Percentiles rank a stretch among this genome's conserved stretches.
phyloP scores from a whole-genome alignment of 2,329 filamentous ascomycete genomes.

The Mariannaea elegans region DNA sequence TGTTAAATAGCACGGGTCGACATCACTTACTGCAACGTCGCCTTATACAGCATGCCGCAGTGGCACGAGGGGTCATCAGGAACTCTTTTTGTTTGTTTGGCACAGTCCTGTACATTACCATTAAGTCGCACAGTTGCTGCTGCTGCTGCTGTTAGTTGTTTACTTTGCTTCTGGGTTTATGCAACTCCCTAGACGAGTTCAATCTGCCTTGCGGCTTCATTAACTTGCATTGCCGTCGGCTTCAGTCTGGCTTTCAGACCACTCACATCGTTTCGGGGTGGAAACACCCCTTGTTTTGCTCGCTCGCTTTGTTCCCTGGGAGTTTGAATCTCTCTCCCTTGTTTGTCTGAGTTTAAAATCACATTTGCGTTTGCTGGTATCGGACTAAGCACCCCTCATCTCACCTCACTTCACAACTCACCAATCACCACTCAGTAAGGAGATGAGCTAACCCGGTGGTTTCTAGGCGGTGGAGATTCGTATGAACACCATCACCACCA shows the following conservation, averaged over 20 bases:
- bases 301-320: conserved; percentile 28
- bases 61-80: conserved; percentile 50
- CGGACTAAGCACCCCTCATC: conserved; percentile 3
- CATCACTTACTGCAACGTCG: conserved; percentile 37
- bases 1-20: conserved; percentile 42
- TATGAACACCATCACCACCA: conserved; percentile 75
- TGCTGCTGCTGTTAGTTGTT: conserved; percentile 46
- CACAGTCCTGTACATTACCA: conserved; percentile 66
- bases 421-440: conserved; percentile 22
- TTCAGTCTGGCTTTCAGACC: conserved; percentile 31
- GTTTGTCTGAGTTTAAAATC: conserved; percentile 19
- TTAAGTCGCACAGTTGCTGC: conserved; percentile 58
- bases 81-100: conserved; percentile 42
- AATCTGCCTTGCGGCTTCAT: conserved; percentile 46
- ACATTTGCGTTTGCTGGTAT: conserved; percentile 20
- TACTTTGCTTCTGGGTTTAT: conserved; percentile 45
- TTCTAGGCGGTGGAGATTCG: conserved; percentile 66
- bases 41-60: conserved; percentile 43
- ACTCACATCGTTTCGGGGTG: conserved; percentile 4
- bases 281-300: conserved; percentile 18
- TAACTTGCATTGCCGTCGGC: conserved; percentile 43
- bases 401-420: conserved; percentile 16
- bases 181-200: conserved; percentile 49
- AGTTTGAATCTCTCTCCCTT: not conserved
- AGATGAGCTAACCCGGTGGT: conserved; percentile 43